Evolutionary conservation across 2,329 filamentous ascomycete genomes (phyloP), one percentile per base, ranked within the genome.

Genomic region (Colletotrichum sp.): DNA sequence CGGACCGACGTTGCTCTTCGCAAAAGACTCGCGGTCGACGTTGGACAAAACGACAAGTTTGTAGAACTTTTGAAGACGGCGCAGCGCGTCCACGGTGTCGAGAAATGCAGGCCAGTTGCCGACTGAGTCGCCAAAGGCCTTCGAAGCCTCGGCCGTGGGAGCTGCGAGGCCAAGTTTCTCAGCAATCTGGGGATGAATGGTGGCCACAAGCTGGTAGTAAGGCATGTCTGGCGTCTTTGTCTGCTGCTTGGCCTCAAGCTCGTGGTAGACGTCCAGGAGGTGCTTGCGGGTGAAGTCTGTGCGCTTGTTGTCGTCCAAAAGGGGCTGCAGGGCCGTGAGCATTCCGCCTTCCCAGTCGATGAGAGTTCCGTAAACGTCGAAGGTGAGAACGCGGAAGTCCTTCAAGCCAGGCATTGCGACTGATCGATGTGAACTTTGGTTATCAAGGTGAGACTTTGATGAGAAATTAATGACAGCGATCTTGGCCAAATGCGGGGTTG

Each of bases 321-420:
- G 81, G 1, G 90, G 87, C 52, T 85, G 82, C 5, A 96, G 87
- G 5, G 89, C 88, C 4, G 83, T 77, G 60, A 91, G 81, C 70
- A 95, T 89, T 66, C 94, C 94, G 4, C 86, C 83, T 83, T 96
- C 93, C 94, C 94, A 95, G 85, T 96, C 94, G 72, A 96, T 92
- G 3, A 96, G 88, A 1, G 95, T 96, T 82, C 94, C 94, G 82
- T 95, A 96, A 85, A 94, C 92, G 83, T 97, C 94, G 84, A 96
- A 96, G 78, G 91, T 92, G 65, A 95, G 89, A 69, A 85, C 81
- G 18, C 79, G 79, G 76, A 82, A 87, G 71, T 81, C 79, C 30
- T 79, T 80, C 70, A 77, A 66, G 52, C 52, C 52, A 18, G 75
- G 4, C 76, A 77, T 77, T 15, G 9, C 38, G 62, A 16, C 36